phyloP scores from a whole-genome alignment of 192 early-diverging fungal genomes.

The Spizellomyces sp. region DNA sequence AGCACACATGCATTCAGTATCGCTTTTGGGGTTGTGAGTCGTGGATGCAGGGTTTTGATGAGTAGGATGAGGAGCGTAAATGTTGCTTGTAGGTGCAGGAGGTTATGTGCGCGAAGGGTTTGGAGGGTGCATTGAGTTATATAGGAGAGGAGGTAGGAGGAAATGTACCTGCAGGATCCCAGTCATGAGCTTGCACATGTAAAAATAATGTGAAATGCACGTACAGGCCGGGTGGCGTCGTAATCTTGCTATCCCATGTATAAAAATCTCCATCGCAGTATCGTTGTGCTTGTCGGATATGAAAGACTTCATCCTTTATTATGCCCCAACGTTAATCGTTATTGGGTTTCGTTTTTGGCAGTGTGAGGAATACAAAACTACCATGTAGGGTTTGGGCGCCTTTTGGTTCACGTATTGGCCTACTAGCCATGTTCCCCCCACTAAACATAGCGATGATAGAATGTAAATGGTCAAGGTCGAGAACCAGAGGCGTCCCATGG shows the following conservation, averaged over 20 bases:
- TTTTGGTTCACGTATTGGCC: no score
- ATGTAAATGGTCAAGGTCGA: no score
- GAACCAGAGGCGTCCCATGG: no score
- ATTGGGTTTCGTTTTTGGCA: neutral
- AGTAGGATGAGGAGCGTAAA: conserved; percentile 71
- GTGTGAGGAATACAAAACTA: conserved; percentile 16
- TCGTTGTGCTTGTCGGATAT: conserved; percentile 84
- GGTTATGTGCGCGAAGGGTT: neutral
- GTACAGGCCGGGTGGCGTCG: conserved; percentile 96
- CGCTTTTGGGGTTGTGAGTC: neutral
- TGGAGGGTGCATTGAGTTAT: conserved; percentile 7
- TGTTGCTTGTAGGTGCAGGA: conserved; percentile 6
- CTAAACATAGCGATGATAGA: no score
- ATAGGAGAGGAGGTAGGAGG: conserved; percentile 11
- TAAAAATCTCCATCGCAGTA: conserved; percentile 76
- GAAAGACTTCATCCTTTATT: conserved; percentile 90
- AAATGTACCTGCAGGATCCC: neutral
- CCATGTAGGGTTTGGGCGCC: conserved; percentile 65
- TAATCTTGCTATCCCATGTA: conserved; percentile 90
- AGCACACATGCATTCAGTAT: conserved; percentile 40
- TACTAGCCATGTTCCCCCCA: no score
- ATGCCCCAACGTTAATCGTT: neutral
- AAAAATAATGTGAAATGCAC: conserved; percentile 10
- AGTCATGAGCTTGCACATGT: neutral
- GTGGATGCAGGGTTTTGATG: conserved; percentile 23